Conservation (phyloP, 345 rosid genomes). For the Erysimum cheiranthoides region DNA sequence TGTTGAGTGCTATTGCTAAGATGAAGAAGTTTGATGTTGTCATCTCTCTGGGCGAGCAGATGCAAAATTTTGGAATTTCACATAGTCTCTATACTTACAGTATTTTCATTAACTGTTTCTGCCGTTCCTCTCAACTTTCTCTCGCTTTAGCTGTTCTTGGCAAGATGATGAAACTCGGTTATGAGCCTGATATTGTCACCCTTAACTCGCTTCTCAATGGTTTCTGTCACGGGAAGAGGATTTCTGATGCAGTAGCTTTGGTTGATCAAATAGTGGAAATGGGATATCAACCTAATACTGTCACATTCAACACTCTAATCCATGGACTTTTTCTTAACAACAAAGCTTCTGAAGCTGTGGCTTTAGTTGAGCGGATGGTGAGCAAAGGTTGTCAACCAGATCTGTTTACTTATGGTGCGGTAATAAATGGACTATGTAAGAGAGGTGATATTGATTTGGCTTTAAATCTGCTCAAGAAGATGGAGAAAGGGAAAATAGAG, state of each 20-base stretch:
- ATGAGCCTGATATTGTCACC: neutral
- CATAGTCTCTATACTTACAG: neutral
- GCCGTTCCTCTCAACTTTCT: neutral
- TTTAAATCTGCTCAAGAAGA: constrained; percentile 8
- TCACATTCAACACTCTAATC: neutral
- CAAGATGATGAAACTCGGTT: neutral
- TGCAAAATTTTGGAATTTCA: neutral
- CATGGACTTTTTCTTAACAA: constrained; percentile 23
- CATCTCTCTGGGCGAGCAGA: neutral
- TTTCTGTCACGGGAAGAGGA: neutral
- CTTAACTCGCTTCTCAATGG: neutral
- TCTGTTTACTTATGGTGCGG: neutral
- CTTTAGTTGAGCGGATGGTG: neutral
- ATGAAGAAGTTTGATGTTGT: constrained; percentile 10
- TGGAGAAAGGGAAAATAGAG: neutral
- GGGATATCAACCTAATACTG: neutral
- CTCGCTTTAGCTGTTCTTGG: neutral
- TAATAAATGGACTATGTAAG: neutral
- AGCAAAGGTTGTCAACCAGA: fast-evolving
- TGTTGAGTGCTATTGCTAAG: neutral
- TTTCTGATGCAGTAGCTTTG: neutral
- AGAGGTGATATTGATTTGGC: constrained; percentile 16
- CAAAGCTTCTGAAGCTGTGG: neutral
- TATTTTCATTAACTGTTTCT: neutral
- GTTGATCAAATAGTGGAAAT: constrained; percentile 7